These are phyloP conservation scores for Cokeromyces recurvatus DNA, from an alignment of 371 early-diverging fungal species.

Conservation along the genomic window DNA sequence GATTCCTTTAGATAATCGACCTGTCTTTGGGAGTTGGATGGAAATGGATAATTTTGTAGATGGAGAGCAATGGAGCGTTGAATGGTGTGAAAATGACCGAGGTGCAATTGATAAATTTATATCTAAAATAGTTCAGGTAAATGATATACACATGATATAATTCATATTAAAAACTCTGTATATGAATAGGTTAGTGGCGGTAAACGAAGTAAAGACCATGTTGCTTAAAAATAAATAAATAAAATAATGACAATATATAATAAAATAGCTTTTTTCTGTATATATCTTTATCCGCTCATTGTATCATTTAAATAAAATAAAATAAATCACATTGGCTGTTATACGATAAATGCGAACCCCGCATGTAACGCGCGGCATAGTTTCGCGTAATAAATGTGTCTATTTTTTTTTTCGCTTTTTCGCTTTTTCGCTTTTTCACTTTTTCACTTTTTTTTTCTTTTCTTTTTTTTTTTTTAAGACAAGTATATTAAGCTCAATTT, in stretches of 20 bases:
- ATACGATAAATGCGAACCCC: too few relatives aligned
- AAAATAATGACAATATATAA: too few relatives aligned
- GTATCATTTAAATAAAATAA: too few relatives aligned
- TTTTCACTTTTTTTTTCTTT: too few relatives aligned
- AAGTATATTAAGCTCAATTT: background rate
- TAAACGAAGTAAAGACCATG: slow-evolving; percentile 10
- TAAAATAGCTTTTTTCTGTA: too few relatives aligned
- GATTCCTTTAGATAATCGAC: slow-evolving; percentile 31
- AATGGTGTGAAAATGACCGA: slow-evolving; percentile 35
- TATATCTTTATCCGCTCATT: too few relatives aligned
- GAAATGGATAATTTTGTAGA: slow-evolving; percentile 36
- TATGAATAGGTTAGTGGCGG: slow-evolving; percentile 3
- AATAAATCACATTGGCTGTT: too few relatives aligned
- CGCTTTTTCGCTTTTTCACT: too few relatives aligned
- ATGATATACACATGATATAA: background rate
- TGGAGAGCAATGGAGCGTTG: slow-evolving; percentile 43
- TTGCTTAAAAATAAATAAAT: slow-evolving; percentile 3
- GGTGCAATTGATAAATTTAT: slow-evolving; percentile 32
- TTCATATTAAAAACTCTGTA: background rate
- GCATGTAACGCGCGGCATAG: too few relatives aligned
- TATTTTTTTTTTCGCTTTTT: too few relatives aligned
- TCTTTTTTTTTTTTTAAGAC: background rate
- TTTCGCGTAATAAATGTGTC: too few relatives aligned
- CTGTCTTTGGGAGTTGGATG: slow-evolving; percentile 39
- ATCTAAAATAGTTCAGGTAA: slow-evolving; percentile 35